These are phyloP conservation scores for Tricholoma saponaceum DNA, from an alignment of 768 basidiomycete genomes.

Conservation along the genomic window DNA sequence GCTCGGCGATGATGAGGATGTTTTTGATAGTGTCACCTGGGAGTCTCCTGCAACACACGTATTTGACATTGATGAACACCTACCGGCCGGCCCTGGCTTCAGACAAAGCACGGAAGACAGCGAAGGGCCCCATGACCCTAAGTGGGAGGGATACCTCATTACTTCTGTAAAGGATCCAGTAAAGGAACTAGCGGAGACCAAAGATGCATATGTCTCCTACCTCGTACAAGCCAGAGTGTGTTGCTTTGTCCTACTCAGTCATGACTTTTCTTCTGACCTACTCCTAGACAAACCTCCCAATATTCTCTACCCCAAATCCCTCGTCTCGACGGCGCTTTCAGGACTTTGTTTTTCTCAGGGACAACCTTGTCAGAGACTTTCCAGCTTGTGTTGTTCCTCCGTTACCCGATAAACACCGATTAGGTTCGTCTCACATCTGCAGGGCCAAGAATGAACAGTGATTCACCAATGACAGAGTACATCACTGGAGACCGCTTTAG, in stretches of 20 bases:
- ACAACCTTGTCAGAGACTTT: slow-evolving; percentile 86
- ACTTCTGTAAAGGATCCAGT: slow-evolving; percentile 87
- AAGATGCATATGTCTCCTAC: slow-evolving; percentile 96
- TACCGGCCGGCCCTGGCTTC: slow-evolving; percentile 67
- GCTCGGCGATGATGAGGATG: slow-evolving; percentile 85
- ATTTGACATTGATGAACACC: slow-evolving; percentile 41
- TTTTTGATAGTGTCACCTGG: slow-evolving; percentile 91
- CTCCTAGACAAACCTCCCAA: slow-evolving; percentile 81
- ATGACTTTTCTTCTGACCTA: slow-evolving; percentile 3
- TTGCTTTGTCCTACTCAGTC: slow-evolving; percentile 1
- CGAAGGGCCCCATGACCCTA: slow-evolving; percentile 77
- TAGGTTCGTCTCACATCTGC: slow-evolving; percentile 55
- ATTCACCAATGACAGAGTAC: slow-evolving; percentile 61
- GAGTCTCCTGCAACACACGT: slow-evolving; percentile 57
- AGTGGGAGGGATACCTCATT: slow-evolving; percentile 87
- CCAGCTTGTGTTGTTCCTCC: slow-evolving; percentile 98
- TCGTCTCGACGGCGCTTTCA: slow-evolving; percentile 87
- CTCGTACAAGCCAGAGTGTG: slow-evolving; percentile 83
- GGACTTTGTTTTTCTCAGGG: slow-evolving; percentile 92
- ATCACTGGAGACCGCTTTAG: slow-evolving; percentile 97
- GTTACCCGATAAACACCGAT: slow-evolving; percentile 92
- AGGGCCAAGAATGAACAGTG: neutral
- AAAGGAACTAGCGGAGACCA: slow-evolving; percentile 94
- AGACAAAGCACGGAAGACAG: slow-evolving; percentile 72
- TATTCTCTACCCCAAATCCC: slow-evolving; percentile 74